A percentile compares a stretch with the other conserved stretches of the same genome.
These are phyloP conservation scores for Cylindrotheca fusiformis DNA, from an alignment of 108 stramenopile genomes.

Conservation along the genomic window DNA sequence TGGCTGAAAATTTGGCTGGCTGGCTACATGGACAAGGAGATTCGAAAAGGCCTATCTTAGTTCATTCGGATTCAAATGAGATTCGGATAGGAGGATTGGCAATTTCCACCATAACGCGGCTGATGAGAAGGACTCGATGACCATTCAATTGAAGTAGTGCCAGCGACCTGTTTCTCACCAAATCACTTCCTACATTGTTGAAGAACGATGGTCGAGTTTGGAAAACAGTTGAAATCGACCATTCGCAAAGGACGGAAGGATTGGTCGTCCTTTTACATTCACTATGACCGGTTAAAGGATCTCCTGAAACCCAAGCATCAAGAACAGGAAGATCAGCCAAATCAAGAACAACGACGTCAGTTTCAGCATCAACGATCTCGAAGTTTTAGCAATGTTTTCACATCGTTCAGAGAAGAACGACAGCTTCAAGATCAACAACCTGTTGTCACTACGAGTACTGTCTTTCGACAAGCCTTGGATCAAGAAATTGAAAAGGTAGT, in stretches of 20 bases:
- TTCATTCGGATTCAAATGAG: no score
- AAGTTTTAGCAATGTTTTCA: background rate
- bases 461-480: constrained; percentile 51
- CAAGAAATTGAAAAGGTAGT: constrained; percentile 69
- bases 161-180: no score
- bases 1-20: no score
- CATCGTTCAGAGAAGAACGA: background rate
- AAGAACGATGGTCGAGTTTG: constrained; percentile 53
- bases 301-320: constrained; percentile 17
- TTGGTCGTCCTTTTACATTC: constrained; percentile 53
- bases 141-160: no score
- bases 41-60: no score
- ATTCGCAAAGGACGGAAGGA: constrained; percentile 23
- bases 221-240: constrained; percentile 34
- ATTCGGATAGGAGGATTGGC: no score
- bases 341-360: background rate
- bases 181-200: no score
- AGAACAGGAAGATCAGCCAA: background rate
- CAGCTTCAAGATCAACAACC: background rate
- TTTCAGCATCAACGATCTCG: constrained; percentile 12
- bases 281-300: constrained; percentile 53
- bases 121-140: no score
- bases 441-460: background rate
- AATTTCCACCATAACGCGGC: no score
- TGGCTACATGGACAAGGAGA: no score